These are phyloP conservation scores for Tilletia caries DNA, from an alignment of 1,284 basidiomycete species.

Conservation along the genomic window DNA sequence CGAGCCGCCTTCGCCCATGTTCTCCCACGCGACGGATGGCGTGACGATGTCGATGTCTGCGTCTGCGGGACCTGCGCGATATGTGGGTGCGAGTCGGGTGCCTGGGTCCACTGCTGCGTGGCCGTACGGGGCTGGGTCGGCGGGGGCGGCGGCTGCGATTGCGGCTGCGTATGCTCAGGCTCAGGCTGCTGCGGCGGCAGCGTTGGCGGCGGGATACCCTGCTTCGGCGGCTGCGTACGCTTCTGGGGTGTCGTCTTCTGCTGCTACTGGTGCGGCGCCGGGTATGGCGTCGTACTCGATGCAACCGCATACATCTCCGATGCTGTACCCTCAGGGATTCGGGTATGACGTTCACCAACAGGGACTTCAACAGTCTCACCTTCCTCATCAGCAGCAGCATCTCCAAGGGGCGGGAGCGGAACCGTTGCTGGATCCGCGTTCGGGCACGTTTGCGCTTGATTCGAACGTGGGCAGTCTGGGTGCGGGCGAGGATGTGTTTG, in stretches of 20 bases:
- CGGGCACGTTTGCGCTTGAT: neutral
- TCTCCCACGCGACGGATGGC: neutral
- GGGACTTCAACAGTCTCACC: neutral
- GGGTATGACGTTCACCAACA: neutral
- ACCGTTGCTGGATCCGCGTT: constrained; percentile 8
- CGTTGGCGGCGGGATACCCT: constrained; percentile 19
- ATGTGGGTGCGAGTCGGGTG: constrained; percentile 3
- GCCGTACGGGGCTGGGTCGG: constrained; percentile 12
- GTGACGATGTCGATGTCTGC: constrained; percentile 1
- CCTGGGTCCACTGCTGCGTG: constrained; percentile 24
- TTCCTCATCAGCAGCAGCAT: too few species aligned
- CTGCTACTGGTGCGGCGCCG: neutral
- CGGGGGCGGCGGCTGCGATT: constrained; percentile 15
- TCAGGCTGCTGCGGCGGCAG: constrained; percentile 22
- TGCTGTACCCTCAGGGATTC: constrained; percentile 8
- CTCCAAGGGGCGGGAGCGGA: too few species aligned
- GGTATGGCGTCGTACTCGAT: neutral
- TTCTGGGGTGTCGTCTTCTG: neutral
- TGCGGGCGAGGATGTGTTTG: neutral
- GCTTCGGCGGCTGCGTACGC: neutral
- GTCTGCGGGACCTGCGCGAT: neutral
- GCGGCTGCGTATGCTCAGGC: constrained; percentile 26
- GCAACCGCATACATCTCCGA: constrained; percentile 2
- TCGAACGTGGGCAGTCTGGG: constrained; percentile 4
- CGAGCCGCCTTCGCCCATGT: neutral